A percentile compares a stretch with the other conserved stretches of the same genome.
Conservation (phyloP, 805 yeast species). For the Metschnikowia peoriensis region DNA sequence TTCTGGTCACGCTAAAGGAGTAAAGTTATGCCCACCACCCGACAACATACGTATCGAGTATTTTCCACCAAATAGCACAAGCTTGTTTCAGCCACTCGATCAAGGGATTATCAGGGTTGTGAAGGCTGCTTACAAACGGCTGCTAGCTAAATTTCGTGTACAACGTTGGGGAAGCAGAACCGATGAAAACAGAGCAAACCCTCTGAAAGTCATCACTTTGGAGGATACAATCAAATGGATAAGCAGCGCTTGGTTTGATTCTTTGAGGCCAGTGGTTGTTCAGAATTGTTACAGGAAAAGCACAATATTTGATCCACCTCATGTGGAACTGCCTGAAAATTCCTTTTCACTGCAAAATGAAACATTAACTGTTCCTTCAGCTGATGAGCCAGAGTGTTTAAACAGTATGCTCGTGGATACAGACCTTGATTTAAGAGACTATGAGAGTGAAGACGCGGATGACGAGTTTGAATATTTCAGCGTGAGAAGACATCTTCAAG, state of each 20-base stretch:
- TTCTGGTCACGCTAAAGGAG: not conserved
- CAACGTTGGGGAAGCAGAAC: not conserved
- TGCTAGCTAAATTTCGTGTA: not conserved
- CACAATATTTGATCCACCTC: not conserved
- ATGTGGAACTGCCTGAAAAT: too few species aligned
- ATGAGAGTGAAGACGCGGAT: too few species aligned
- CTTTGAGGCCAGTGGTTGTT: not conserved
- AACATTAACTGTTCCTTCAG: too few species aligned
- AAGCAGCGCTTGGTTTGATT: not conserved
- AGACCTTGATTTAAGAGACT: too few species aligned
- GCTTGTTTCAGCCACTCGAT: slow-evolving; percentile 1
- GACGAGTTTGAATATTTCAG: too few species aligned
- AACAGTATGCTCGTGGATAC: too few species aligned
- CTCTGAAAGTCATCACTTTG: not conserved
- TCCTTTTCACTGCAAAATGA: too few species aligned
- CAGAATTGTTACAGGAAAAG: not conserved
- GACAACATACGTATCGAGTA: not conserved
- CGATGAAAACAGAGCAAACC: not conserved
- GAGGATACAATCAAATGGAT: not conserved
- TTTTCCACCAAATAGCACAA: not conserved
- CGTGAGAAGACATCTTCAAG: too few species aligned
- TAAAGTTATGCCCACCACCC: not conserved
- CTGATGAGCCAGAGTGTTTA: too few species aligned
- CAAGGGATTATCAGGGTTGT: not conserved
- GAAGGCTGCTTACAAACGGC: not conserved